Conservation (phyloP, 305 asterid genomes). For the Solanum hybrid region DNA sequence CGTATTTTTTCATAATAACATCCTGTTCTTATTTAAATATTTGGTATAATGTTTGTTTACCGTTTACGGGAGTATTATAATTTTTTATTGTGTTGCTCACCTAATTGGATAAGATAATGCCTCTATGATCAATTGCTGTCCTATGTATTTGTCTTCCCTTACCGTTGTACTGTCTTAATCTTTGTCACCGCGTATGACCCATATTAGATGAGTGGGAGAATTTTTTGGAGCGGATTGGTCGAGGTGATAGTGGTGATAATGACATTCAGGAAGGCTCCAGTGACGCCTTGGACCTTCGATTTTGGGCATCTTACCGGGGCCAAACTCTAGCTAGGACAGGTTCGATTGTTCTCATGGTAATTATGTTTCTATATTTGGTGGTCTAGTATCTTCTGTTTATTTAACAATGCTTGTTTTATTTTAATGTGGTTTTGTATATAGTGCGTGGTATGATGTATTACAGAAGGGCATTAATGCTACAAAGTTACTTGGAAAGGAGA, state of each 20-base stretch:
- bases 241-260: slow-evolving; percentile 53
- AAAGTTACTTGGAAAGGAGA: slow-evolving; percentile 83
- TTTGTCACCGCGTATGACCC: neutral
- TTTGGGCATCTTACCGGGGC: slow-evolving; percentile 99
- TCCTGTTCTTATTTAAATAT: neutral
- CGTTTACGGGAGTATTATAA: neutral
- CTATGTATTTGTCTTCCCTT: neutral
- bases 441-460: slow-evolving; percentile 99
- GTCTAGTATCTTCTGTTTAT: neutral
- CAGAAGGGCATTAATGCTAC: slow-evolving; percentile 96
- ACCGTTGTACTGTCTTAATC: neutral
- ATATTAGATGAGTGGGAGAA: slow-evolving; percentile 94
- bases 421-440: slow-evolving; percentile 28
- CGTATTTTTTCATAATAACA: neutral
- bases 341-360: slow-evolving; percentile 7
- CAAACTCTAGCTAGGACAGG: slow-evolving; percentile 99
- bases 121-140: neutral
- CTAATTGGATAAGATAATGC: neutral
- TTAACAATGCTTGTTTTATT: neutral
- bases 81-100: neutral
- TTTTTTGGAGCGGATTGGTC: slow-evolving; percentile 87
- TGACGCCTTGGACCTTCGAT: slow-evolving; percentile 89
- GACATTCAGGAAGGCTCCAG: slow-evolving; percentile 74
- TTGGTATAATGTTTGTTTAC: neutral
- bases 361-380: neutral